These are phyloP conservation scores for Geranomyces michiganensis DNA, from an alignment of 192 early-diverging fungal species.

Conservation along the genomic window DNA sequence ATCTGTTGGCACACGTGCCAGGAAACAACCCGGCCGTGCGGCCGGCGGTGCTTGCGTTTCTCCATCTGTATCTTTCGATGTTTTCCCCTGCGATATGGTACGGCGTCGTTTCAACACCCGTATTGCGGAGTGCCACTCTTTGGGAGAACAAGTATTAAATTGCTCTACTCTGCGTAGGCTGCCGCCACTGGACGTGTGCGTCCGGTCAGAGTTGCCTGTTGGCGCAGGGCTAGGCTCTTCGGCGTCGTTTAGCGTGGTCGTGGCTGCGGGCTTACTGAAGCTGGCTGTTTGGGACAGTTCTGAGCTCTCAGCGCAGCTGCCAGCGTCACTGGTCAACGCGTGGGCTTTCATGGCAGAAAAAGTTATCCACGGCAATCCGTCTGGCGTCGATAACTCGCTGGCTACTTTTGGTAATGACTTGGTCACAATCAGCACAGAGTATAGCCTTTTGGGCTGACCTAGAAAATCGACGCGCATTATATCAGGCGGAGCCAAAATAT, in stretches of 20 bases:
- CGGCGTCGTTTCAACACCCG: too few species aligned
- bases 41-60: slow-evolving; percentile 66
- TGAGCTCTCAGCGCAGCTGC: background rate
- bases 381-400: slow-evolving; percentile 93
- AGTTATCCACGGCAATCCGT: slow-evolving; percentile 93
- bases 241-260: slow-evolving; percentile 83
- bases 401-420: slow-evolving; percentile 79
- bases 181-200: slow-evolving; percentile 56
- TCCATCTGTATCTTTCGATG: slow-evolving; percentile 59
- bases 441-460: background rate
- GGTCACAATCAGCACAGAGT: too few species aligned
- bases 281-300: slow-evolving; percentile 25
- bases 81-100: too few species aligned
- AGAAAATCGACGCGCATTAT: too few species aligned
- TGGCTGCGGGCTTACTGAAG: slow-evolving; percentile 77
- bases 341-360: slow-evolving; percentile 93
- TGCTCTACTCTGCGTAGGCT: background rate
- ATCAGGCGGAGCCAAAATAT: slow-evolving; percentile 73
- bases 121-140: too few species aligned
- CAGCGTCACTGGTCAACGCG: slow-evolving; percentile 66
- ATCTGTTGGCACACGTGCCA: background rate
- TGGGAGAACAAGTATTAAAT: too few species aligned
- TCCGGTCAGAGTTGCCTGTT: slow-evolving; percentile 80
- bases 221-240: slow-evolving; percentile 95
- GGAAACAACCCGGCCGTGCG: background rate